Evolutionary conservation across 2,329 filamentous ascomycete species (phyloP).

Genomic region (Ceratocystis eucalypticola): DNA sequence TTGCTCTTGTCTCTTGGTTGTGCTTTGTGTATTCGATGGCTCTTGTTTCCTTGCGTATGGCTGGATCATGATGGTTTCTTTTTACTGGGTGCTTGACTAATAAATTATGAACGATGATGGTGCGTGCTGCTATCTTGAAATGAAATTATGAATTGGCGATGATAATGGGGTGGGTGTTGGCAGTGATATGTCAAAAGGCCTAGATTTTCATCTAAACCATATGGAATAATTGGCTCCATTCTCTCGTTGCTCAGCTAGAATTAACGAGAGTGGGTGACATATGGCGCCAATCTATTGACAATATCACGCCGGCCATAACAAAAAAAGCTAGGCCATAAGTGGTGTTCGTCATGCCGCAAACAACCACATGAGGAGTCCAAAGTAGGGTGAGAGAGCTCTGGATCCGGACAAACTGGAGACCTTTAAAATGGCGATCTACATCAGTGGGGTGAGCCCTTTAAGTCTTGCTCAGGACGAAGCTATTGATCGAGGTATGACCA

Average conservation of each 20-base stretch:
- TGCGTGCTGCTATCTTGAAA: neutral
- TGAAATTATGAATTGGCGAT: neutral
- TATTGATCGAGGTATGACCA: neutral
- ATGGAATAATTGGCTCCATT: neutral
- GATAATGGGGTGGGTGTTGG: neutral
- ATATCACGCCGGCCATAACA: neutral
- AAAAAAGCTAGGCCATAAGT: neutral
- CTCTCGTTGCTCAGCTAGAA: neutral
- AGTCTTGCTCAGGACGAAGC: slow-evolving; percentile 13
- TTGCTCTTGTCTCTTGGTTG: neutral
- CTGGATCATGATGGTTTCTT: neutral
- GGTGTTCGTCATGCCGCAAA: slow-evolving; percentile 6
- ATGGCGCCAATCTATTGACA: neutral
- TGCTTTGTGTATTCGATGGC: neutral
- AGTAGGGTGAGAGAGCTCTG: neutral
- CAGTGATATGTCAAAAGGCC: neutral
- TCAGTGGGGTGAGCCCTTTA: slow-evolving; percentile 10
- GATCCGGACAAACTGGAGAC: slow-evolving; percentile 13
- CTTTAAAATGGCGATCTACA: slow-evolving; percentile 15
- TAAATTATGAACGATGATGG: neutral
- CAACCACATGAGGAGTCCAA: neutral
- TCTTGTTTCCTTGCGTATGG: neutral
- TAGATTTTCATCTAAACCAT: neutral
- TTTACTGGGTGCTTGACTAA: neutral
- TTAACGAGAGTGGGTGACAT: neutral